These are phyloP conservation scores for Cryomyces antarcticus DNA, from an alignment of 495 filamentous ascomycete genomes.

Conservation along the genomic window DNA sequence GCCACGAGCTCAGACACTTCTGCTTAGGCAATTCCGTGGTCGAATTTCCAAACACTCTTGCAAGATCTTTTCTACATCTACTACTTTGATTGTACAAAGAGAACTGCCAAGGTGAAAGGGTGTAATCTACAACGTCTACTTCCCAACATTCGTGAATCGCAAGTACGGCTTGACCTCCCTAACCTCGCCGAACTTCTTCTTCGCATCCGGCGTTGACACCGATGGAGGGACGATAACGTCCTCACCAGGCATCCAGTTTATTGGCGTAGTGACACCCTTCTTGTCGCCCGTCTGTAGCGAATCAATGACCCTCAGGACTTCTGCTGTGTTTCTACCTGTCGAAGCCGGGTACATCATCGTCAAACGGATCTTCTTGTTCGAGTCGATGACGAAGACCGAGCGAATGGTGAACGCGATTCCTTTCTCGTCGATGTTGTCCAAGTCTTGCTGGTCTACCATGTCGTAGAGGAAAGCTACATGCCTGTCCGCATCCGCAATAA, in stretches of 20 bases:
- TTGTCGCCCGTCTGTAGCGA: conserved; percentile 41
- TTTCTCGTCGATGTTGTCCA: conserved; percentile 34
- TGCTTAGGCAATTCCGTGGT: no score
- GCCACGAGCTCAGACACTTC: no score
- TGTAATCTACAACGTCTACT: no score
- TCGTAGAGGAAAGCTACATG: conserved; percentile 46
- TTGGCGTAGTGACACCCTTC: conserved; percentile 42
- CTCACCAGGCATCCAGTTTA: conserved; percentile 42
- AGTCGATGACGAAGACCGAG: conserved; percentile 50
- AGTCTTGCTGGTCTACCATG: conserved; percentile 39
- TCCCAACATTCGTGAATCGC: conserved; percentile 14
- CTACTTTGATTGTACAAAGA: no score
- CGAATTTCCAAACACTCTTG: no score
- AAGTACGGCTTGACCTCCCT: conserved; percentile 42
- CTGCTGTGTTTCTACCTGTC: conserved; percentile 41
- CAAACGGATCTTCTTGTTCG: conserved; percentile 45
- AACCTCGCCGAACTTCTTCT: conserved; percentile 45
- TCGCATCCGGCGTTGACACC: conserved; percentile 40
- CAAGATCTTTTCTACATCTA: no score
- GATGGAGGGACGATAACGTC: conserved; percentile 48
- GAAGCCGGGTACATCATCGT: conserved; percentile 49
- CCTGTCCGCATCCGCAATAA: conserved; percentile 47
- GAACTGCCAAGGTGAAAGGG: no score
- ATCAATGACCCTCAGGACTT: conserved; percentile 47
- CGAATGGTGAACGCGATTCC: conserved; percentile 47